Evolutionary conservation across 495 filamentous ascomycete genomes (phyloP), one percentile per base, ranked within the genome.

Genomic region (Penicillium herquei): DNA sequence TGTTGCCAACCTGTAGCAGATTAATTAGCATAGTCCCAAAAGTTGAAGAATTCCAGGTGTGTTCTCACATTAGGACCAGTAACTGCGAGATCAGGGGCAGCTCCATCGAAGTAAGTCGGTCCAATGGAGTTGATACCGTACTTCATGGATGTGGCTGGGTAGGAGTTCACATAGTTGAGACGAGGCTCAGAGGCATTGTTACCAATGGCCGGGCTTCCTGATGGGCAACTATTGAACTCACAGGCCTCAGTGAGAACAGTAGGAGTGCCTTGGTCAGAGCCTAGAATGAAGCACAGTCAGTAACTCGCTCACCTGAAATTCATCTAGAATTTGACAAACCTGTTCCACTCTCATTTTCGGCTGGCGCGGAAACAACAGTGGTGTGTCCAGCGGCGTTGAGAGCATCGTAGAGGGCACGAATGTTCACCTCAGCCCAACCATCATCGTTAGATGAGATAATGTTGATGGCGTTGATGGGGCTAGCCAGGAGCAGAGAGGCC

Each of bases 141-240:
- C 35, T 80, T 77, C 62, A 87, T 86, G 0, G 84, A 77, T 0
- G 84, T 87, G 7, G 84, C 82, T 0, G 86, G 85, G 65, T 76
- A 87, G 2, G 82, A 85, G 66, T 89, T 89, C 42, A 89, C 85
- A 71, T 84, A 88, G 67, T 87, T 87, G 42, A 87, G 72, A 0
- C 77, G 74, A 18, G 84, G 76, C 49, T 80, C 72, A 0, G 82
- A 77, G 10, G 73, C 71, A 59, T 88, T 86, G 50, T 64, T 56
- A 16, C 85, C 85, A 8, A 76, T 67, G 1, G 84, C 70, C 0
- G 77, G 77, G 55, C 80, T 83, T 48, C 73, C 73, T 0, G 78
- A 60, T 6, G 84, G 76, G 52, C 85, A 88, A 60, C 77, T 82
- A 57, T 83, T 55, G 59, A 80, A 87, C 49, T 86, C 68, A 66